Conservation (phyloP, 1,284 basidiomycete genomes). For the Pseudozyma sp. region DNA sequence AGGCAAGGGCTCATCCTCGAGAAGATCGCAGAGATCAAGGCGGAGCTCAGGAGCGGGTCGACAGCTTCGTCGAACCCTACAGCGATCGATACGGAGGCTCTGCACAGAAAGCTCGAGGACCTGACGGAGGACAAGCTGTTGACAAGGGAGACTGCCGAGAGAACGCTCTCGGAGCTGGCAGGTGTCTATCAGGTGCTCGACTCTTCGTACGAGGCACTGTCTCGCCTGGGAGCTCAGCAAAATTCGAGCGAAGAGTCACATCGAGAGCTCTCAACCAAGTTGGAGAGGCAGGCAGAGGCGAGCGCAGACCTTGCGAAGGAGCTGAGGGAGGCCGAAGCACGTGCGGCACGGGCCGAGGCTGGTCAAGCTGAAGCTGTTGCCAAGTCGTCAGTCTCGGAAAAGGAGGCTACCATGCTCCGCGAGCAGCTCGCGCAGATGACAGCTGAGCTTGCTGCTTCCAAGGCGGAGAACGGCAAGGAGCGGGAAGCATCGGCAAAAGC, state of each 20-base stretch:
- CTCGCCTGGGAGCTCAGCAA: slow-evolving; percentile 20
- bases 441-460: slow-evolving; percentile 27
- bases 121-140: slow-evolving; percentile 10
- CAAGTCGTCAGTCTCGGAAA: slow-evolving; percentile 8
- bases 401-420: slow-evolving; percentile 35
- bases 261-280: slow-evolving; percentile 1
- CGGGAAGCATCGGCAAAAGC: slow-evolving; percentile 37
- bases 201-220: slow-evolving; percentile 31
- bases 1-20: slow-evolving; percentile 21
- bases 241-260: slow-evolving; percentile 21
- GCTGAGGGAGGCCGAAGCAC: slow-evolving; percentile 26
- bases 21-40: slow-evolving; percentile 25
- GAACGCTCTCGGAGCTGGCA: slow-evolving; percentile 33
- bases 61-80: not conserved
- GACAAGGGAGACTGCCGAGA: slow-evolving; percentile 29
- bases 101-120: slow-evolving; percentile 25
- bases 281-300: slow-evolving; percentile 21
- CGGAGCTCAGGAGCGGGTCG: slow-evolving; percentile 9
- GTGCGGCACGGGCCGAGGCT: slow-evolving; percentile 13
- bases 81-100: not conserved
- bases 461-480: slow-evolving; percentile 38
- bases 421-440: slow-evolving; percentile 42
- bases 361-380: slow-evolving; percentile 11
- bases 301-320: slow-evolving; percentile 6
- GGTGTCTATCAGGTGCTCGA: slow-evolving; percentile 34